Conservation (phyloP, 2,329 filamentous ascomycete species). For the Aureobasidium sp. region DNA sequence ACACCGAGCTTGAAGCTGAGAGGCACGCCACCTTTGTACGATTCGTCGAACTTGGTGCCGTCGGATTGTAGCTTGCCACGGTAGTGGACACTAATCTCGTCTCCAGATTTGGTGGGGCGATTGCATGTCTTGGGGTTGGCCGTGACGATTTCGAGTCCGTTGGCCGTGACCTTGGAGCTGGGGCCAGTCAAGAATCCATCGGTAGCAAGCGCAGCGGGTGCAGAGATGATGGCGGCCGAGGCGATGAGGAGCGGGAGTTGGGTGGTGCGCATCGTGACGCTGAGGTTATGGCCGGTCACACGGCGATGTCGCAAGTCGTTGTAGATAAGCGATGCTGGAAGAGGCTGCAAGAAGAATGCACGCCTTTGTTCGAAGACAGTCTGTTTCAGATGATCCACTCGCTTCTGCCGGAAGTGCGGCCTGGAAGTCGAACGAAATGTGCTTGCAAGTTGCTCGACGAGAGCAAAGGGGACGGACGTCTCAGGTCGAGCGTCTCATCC, state of each 20-base stretch:
- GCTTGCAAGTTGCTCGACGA: not conserved
- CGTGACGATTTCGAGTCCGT: slow-evolving; percentile 32
- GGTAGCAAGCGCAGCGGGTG: not conserved
- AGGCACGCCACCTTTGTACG: slow-evolving; percentile 67
- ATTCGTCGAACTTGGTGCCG: slow-evolving; percentile 75
- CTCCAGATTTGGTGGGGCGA: slow-evolving; percentile 37
- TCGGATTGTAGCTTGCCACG: slow-evolving; percentile 42
- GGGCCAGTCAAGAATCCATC: not conserved
- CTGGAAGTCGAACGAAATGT: not conserved
- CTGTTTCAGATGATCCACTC: not conserved
- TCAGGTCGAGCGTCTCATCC: not conserved
- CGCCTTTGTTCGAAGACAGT: not conserved
- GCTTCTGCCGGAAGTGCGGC: not conserved
- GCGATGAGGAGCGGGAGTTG: not conserved
- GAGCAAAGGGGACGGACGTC: not conserved
- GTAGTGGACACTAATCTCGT: slow-evolving; percentile 41
- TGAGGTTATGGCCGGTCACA: not conserved
- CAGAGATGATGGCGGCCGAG: not conserved
- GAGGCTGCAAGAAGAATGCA: not conserved
- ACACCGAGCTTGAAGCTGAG: slow-evolving; percentile 71
- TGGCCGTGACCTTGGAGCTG: not conserved
- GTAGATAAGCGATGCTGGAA: not conserved
- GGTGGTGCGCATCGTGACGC: not conserved
- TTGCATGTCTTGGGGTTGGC: slow-evolving; percentile 34
- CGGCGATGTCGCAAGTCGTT: not conserved